Conservation (phyloP, 306 rosid species). For the Quercus berberidifolia region DNA sequence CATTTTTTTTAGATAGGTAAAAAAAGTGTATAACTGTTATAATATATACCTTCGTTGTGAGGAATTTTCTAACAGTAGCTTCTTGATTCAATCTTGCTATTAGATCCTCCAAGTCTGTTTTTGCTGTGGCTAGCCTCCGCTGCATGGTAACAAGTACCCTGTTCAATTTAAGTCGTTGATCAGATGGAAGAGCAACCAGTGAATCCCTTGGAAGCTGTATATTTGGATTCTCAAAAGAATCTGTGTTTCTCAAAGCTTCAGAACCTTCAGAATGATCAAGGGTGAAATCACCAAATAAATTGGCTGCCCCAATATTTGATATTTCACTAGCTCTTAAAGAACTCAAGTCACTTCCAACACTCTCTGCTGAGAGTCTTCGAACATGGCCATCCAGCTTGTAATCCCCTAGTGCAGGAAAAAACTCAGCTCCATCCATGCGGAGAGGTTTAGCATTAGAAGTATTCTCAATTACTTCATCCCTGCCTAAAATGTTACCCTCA, state of each 20-base stretch:
- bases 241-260: constrained; percentile 35
- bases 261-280: constrained; percentile 32
- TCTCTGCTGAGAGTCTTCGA: constrained; percentile 47
- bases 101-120: constrained; percentile 77
- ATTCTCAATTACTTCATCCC: constrained; percentile 27
- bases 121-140: constrained; percentile 60
- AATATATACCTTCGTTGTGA: constrained; percentile 59
- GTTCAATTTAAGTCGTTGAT: constrained; percentile 58
- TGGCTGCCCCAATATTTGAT: constrained; percentile 23
- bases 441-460: constrained; percentile 34
- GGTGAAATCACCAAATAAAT: constrained; percentile 31
- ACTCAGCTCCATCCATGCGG: constrained; percentile 64
- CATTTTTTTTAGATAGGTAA: background rate
- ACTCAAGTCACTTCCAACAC: constrained; percentile 47
- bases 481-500: constrained; percentile 7
- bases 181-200: constrained; percentile 48
- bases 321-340: constrained; percentile 36
- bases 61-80: constrained; percentile 73
- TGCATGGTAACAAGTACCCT: constrained; percentile 60
- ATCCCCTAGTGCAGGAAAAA: constrained; percentile 31
- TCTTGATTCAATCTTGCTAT: constrained; percentile 85
- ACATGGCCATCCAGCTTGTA: constrained; percentile 35
- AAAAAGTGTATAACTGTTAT: background rate
- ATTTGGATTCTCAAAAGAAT: constrained; percentile 9
- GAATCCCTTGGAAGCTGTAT: constrained; percentile 22